Evolutionary conservation across 176 grass and related monocot species (phyloP).

Genomic region (Urochloa ruziziensis): DNA sequence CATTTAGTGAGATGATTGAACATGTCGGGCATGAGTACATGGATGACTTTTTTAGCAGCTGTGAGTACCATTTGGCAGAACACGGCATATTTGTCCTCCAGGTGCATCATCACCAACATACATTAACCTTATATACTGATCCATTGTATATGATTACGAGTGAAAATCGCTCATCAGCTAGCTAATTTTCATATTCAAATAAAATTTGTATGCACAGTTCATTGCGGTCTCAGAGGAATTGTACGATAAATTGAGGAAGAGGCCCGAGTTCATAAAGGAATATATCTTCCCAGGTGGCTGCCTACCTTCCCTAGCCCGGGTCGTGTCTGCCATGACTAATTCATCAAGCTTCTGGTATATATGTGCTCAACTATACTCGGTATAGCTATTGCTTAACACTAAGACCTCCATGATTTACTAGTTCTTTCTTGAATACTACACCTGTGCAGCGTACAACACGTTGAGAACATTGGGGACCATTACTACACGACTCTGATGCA

Average conservation of each 20-base stretch:
- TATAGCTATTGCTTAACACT: background rate
- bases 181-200: background rate
- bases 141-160: background rate
- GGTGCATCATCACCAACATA: constrained; percentile 9
- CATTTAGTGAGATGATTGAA: constrained; percentile 69
- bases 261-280: constrained; percentile 46
- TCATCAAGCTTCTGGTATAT: constrained; percentile 28
- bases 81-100: constrained; percentile 59
- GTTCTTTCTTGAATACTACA: background rate
- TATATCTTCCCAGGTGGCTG: constrained; percentile 18
- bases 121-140: no score
- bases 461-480: background rate
- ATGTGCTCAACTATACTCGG: background rate
- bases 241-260: constrained; percentile 57
- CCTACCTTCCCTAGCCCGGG: background rate
- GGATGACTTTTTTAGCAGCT: constrained; percentile 52
- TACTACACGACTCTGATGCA: background rate
- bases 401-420: background rate
- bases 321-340: constrained; percentile 41
- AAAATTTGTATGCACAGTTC: constrained; percentile 31
- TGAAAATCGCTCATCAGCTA: background rate
- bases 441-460: background rate
- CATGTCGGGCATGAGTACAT: constrained; percentile 66
- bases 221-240: constrained; percentile 57
- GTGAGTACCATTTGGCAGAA: constrained; percentile 53